Evolutionary conservation across 345 rosid species (phyloP), one percentile per base, ranked within the genome.

Genomic region (Camelina neglecta): DNA sequence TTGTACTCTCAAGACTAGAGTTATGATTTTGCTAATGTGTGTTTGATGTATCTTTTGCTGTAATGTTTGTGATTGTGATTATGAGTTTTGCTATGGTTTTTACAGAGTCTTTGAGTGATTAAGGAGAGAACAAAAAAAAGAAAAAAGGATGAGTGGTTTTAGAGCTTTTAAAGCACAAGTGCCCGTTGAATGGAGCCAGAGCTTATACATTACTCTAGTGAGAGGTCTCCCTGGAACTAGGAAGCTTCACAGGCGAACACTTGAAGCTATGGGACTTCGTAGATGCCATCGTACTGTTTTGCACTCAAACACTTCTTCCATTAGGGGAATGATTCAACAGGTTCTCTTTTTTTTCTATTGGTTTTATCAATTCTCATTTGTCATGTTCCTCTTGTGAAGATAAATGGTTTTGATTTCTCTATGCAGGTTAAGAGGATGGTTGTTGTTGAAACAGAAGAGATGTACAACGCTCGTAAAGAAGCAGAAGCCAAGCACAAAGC

Each of bases 141-240:
- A 44, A 61, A 53, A 33, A 81, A 54, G 20, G 24, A 86, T 89
- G 97, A 89, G 82, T 81, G 97, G 92, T 41, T 91, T 89, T 75
- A 91, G 90, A 72, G 90, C 92, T 51, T 91, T 89, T 69, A 87
- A 87, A 86, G 83, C 93, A 2, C 76, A 80, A 44, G 89, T 85
- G 29, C 90, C 97, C 11, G 76, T 89, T 50, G 71, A 82, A 10
- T 85, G 92, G 89, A 89, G 97, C 78, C 76, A 85, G 41, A 84
- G 85, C 48, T 81, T 90, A 39, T 91, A 85, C 66, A 83, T 91
- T 75, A 91, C 92, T 58, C 83, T 87, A 65, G 96, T 87, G 61
- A 87, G 94, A 66, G 97, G 94, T 73, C 85, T 89, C 60, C 97
- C 97, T 0, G 97, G 97, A 45, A 91, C 94, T 2, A 87, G 94